A percentile compares a stretch with the other conserved stretches of the same genome.
phyloP scores from a whole-genome alignment of 106 monocot species.

The Phalaenopsis aphrodite region DNA sequence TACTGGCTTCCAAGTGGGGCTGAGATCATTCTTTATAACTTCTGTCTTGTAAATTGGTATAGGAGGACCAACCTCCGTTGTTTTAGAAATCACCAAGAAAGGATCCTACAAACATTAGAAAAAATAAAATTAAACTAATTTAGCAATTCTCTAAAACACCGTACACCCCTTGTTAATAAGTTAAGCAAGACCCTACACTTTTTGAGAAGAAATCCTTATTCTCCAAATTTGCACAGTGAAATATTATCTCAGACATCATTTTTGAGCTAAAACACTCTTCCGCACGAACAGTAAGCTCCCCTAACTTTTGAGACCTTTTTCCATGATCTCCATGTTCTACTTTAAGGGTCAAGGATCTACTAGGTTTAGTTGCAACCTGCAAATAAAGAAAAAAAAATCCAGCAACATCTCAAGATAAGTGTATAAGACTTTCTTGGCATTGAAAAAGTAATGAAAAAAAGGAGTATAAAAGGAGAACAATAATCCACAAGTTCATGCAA shows the following conservation, averaged over 20 bases:
- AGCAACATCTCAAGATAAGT: not conserved
- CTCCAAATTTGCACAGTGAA: slow-evolving; percentile 70
- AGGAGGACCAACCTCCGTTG: slow-evolving; percentile 48
- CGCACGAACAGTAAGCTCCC: slow-evolving; percentile 62
- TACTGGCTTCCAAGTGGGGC: slow-evolving; percentile 80
- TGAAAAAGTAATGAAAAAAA: not conserved
- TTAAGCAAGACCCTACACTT: slow-evolving; percentile 52
- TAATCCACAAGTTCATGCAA: not conserved
- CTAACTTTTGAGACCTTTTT: slow-evolving; percentile 23
- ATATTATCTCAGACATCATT: slow-evolving; percentile 53
- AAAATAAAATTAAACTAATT: slow-evolving; percentile 1
- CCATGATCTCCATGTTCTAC: slow-evolving; percentile 33
- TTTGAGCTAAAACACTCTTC: slow-evolving; percentile 65
- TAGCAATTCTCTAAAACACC: slow-evolving; percentile 3
- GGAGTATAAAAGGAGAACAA: not conserved
- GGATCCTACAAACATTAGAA: slow-evolving; percentile 56
- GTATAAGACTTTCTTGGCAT: not conserved
- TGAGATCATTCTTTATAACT: slow-evolving; percentile 88
- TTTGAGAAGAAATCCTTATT: slow-evolving; percentile 92
- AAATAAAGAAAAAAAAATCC: slow-evolving; percentile 13
- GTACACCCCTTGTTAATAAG: not conserved
- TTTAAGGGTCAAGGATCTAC: slow-evolving; percentile 54
- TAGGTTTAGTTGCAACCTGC: slow-evolving; percentile 59
- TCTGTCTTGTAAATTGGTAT: slow-evolving; percentile 92
- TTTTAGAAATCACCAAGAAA: slow-evolving; percentile 81